Evolutionary conservation across 305 asterid genomes (phyloP).

Genomic region (Solanum hybrid): DNA sequence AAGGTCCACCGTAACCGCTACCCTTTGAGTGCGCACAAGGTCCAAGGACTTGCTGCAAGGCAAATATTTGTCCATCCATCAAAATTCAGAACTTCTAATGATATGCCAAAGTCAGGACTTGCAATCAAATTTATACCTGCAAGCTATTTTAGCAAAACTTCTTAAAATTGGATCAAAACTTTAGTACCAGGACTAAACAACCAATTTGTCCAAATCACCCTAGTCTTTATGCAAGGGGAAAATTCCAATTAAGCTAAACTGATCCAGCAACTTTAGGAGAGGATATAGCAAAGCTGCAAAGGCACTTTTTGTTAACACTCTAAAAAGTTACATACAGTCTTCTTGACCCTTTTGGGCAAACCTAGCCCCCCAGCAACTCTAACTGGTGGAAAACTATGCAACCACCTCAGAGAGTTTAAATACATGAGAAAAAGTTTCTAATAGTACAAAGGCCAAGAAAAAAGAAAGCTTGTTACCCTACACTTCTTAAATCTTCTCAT

Average conservation of each 20-base stretch:
- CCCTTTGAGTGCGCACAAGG: no score
- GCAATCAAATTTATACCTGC: not conserved
- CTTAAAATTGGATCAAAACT: not conserved
- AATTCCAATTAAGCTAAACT: not conserved
- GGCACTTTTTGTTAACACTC: not conserved
- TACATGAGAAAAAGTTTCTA: not conserved
- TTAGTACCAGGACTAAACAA: not conserved
- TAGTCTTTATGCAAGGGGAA: not conserved
- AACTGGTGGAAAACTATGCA: slow-evolving; percentile 11
- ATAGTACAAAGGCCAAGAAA: slow-evolving; percentile 9
- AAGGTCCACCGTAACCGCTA: no score
- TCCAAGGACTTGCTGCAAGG: not conserved
- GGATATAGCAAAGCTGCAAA: not conserved
- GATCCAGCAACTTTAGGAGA: not conserved
- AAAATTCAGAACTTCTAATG: not conserved
- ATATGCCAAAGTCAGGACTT: not conserved
- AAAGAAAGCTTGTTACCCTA: slow-evolving; percentile 2
- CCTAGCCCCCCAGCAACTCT: not conserved
- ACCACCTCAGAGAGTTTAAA: not conserved
- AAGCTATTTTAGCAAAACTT: not conserved
- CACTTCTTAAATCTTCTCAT: slow-evolving; percentile 5
- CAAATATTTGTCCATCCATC: not conserved
- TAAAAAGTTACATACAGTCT: slow-evolving; percentile 13
- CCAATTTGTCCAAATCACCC: not conserved
- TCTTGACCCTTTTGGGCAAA: slow-evolving; percentile 3